Evolutionary conservation across 495 filamentous ascomycete genomes (phyloP), one percentile per base, ranked within the genome.

Genomic region (Astrothelium macrocarpum): DNA sequence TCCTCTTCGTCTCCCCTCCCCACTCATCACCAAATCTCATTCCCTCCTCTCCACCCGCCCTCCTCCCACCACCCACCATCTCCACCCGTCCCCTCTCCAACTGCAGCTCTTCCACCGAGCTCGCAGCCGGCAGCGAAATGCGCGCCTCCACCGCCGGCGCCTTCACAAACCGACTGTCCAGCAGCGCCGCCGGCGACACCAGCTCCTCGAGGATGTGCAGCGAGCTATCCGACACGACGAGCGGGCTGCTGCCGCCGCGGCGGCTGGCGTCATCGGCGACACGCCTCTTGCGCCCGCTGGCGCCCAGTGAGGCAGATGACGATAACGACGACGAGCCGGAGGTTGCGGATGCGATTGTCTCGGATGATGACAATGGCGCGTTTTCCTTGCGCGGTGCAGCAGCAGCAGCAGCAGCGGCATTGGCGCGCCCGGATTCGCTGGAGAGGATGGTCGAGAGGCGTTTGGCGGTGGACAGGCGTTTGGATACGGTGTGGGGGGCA

Each of bases 181-280:
- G 68, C 10, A 72, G 66, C 9, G 64, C 66, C 23, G 53, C 53
- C 0, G 70, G 68, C 11, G 62, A 68, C 10, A 72, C 68, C 10
- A 72, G 61, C 31, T 72, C 68, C 63, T 72, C 66, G 9, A 72
- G 68, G 2, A 70, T 43, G 31, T 67, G 67, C 11, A 72, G 65
- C n/a, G 68, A 71, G 9, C 58, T 61, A 34, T 65, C 63, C 1
- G 28, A 18, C 10, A 63, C 31, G 12, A 58, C 31, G 28, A 43
- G 49, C 49, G 49, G 49, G 20, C 25, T 14, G 20, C 45, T 14
- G 12, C 45, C 11, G 20, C 1, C 5, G 20, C 5, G 45, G 45
- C 12, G 0, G 45, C 5, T 23, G 20, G 45, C 45, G 45, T 9
- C 20, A 18, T 23, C 45, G 45, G 45, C 20, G 45, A 14, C 5